These are phyloP conservation scores for Panellus pusillus DNA, from an alignment of 768 basidiomycete genomes.

Conservation along the genomic window DNA sequence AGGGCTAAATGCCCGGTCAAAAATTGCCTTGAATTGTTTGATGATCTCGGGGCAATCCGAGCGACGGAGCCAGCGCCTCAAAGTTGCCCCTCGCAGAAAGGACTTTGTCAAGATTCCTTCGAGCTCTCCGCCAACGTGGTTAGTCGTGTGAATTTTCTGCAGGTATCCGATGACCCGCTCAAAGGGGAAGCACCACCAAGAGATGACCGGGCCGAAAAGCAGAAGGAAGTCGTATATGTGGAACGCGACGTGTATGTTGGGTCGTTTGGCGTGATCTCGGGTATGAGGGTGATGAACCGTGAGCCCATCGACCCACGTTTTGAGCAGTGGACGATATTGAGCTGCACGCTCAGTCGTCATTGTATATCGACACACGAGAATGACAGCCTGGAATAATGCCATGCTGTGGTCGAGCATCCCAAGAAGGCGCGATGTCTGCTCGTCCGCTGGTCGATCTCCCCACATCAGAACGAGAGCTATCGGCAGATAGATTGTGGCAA, in stretches of 20 bases:
- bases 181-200: conserved; percentile 43
- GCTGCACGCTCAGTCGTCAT: conserved; percentile 19
- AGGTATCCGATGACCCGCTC: conserved; percentile 38
- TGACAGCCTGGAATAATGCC: conserved; percentile 28
- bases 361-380: conserved; percentile 21
- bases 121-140: conserved; percentile 27
- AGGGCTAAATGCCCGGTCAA: conserved; percentile 10
- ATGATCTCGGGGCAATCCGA: conserved; percentile 15
- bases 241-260: conserved; percentile 32
- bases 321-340: conserved; percentile 21
- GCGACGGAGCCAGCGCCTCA: conserved; percentile 12
- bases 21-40: conserved; percentile 17
- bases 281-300: conserved; percentile 27
- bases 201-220: conserved; percentile 35
- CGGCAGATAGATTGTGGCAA: conserved; percentile 26
- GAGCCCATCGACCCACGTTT: conserved; percentile 27
- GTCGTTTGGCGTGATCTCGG: conserved; percentile 1
- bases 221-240: conserved; percentile 37
- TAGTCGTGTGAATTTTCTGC: conserved; percentile 33
- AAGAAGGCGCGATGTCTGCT: conserved; percentile 5
- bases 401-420: conserved; percentile 29
- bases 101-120: conserved; percentile 14
- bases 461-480: conserved; percentile 29
- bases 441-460: conserved; percentile 9
- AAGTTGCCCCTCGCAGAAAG: conserved; percentile 10